These are phyloP conservation scores for Erysimum cheiranthoides DNA, from an alignment of 345 rosid species.

Conservation along the genomic window DNA sequence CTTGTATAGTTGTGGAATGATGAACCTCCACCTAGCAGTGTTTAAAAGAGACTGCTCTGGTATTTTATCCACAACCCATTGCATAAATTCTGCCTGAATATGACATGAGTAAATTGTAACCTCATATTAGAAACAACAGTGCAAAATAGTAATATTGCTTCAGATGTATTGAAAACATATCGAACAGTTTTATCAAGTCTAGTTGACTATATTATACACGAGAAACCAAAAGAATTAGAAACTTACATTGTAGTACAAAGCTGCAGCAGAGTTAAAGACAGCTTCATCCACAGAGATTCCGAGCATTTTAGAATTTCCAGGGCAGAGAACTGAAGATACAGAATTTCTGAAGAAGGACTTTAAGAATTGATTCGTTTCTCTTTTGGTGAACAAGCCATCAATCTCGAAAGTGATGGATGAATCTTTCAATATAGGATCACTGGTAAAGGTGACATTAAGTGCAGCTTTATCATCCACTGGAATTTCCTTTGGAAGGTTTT, in stretches of 20 bases:
- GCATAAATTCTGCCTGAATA: slow-evolving; percentile 87
- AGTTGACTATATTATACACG: neutral
- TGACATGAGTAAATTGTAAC: slow-evolving; percentile 22
- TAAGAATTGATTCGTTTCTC: slow-evolving; percentile 38
- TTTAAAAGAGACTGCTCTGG: slow-evolving; percentile 89
- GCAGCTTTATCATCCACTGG: slow-evolving; percentile 90
- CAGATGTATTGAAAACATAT: neutral
- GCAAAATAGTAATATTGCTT: neutral
- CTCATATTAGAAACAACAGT: slow-evolving; percentile 27
- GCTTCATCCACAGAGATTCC: slow-evolving; percentile 88
- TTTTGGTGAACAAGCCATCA: slow-evolving; percentile 74
- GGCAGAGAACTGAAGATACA: slow-evolving; percentile 59
- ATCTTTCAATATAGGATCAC: slow-evolving; percentile 65
- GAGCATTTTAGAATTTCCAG: slow-evolving; percentile 76
- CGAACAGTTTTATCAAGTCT: slow-evolving; percentile 10
- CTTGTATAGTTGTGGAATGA: slow-evolving; percentile 88
- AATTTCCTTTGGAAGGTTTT: slow-evolving; percentile 84
- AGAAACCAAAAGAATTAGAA: slow-evolving; percentile 3
- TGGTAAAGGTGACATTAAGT: slow-evolving; percentile 80
- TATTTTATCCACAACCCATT: slow-evolving; percentile 85
- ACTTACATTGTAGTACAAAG: slow-evolving; percentile 89
- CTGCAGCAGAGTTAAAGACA: slow-evolving; percentile 88
- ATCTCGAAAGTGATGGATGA: slow-evolving; percentile 85
- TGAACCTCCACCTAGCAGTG: slow-evolving; percentile 91
- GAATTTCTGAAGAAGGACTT: slow-evolving; percentile 39